Conservation (phyloP, 2,329 filamentous ascomycete species). For the Thermomyces lanuginosus region DNA sequence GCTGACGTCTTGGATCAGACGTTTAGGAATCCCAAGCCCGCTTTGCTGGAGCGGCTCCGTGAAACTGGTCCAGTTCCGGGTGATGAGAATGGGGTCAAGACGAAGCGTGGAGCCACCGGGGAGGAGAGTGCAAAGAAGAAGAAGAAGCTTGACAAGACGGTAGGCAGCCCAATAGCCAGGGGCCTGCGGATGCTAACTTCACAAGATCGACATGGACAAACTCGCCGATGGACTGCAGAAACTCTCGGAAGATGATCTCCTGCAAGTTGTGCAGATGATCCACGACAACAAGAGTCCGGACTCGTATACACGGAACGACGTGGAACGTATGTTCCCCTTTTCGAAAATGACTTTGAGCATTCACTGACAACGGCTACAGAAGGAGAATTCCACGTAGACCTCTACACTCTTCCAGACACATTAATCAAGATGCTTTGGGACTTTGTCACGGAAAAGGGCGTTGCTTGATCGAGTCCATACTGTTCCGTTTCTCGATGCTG, state of each 20-base stretch:
- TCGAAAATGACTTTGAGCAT: background rate
- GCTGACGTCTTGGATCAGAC: slow-evolving; percentile 27
- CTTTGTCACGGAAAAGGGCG: slow-evolving; percentile 42
- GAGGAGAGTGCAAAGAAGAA: slow-evolving; percentile 60
- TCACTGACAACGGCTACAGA: slow-evolving; percentile 35
- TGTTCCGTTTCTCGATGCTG: background rate
- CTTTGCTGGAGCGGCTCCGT: slow-evolving; percentile 60
- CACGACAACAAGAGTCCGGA: slow-evolving; percentile 91
- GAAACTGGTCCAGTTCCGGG: slow-evolving; percentile 76
- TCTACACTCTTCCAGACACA: slow-evolving; percentile 86
- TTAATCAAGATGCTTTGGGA: slow-evolving; percentile 94
- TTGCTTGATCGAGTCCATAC: slow-evolving; percentile 12
- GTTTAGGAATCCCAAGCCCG: slow-evolving; percentile 85
- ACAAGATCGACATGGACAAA: slow-evolving; percentile 77
- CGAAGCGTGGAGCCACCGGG: slow-evolving; percentile 41
- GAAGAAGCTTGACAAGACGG: slow-evolving; percentile 47
- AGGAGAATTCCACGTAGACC: slow-evolving; percentile 93
- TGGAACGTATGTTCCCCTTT: slow-evolving; percentile 55
- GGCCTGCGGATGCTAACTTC: slow-evolving; percentile 1
- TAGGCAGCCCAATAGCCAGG: background rate
- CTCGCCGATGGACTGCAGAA: slow-evolving; percentile 80
- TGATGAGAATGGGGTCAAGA: slow-evolving; percentile 47
- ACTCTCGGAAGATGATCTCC: slow-evolving; percentile 78
- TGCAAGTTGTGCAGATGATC: slow-evolving; percentile 93
- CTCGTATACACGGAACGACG: slow-evolving; percentile 92